Evolutionary conservation across 1,284 basidiomycete genomes (phyloP).

Genomic region (Albatrellus sp.): DNA sequence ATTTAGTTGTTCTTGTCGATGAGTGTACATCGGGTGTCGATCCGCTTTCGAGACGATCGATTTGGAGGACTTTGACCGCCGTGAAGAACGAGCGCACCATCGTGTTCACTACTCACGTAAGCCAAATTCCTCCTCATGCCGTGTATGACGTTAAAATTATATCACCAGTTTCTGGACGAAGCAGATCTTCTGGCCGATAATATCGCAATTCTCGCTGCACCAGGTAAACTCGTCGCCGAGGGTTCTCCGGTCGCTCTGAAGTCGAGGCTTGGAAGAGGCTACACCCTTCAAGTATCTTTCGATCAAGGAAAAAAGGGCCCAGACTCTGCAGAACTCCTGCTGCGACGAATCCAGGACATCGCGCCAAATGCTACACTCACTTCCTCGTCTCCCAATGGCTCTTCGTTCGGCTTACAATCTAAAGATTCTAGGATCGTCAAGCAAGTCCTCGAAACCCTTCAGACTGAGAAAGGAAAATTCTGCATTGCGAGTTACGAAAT

Average conservation of each 20-base stretch:
- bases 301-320: conserved; percentile 12
- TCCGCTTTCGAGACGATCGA: conserved; percentile 61
- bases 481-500: conserved; percentile 49
- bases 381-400: conserved; percentile 25
- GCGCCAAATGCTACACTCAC: conserved; percentile 34
- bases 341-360: conserved; percentile 27
- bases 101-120: conserved; percentile 58
- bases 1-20: conserved; percentile 57
- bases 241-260: conserved; percentile 68
- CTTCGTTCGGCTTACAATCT: conserved; percentile 43
- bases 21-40: conserved; percentile 76
- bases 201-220: conserved; percentile 65
- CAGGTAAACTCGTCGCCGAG: conserved; percentile 61
- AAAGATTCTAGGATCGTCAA: conserved; percentile 43
- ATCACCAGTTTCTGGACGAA: conserved; percentile 58
- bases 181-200: conserved; percentile 68
- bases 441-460: conserved; percentile 41
- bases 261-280: conserved; percentile 60
- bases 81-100: conserved; percentile 55
- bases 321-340: conserved; percentile 17
- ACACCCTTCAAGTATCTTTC: conserved; percentile 46
- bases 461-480: conserved; percentile 26
- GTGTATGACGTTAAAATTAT: conserved; percentile 3
- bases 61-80: conserved; percentile 63
- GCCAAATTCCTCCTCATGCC: conserved; percentile 13